These are phyloP conservation scores for Hymenoscyphus scutula DNA, from an alignment of 2,329 filamentous ascomycete species.

Conservation along the genomic window DNA sequence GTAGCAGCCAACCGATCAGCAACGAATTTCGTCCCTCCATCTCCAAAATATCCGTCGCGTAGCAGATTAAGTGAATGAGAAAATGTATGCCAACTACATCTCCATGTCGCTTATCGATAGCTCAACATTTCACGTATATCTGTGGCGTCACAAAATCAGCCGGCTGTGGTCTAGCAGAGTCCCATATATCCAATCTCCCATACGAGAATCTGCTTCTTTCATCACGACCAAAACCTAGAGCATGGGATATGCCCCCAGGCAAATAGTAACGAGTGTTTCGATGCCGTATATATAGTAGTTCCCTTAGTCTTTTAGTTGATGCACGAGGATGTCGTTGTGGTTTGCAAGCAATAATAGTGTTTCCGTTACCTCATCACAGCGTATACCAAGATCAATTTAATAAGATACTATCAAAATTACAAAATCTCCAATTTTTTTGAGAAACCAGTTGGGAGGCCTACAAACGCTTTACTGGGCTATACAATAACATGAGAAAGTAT, in stretches of 20 bases:
- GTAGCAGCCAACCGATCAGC: neutral
- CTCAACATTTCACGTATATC: constrained; percentile 5
- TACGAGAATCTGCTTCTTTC: neutral
- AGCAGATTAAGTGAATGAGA: neutral
- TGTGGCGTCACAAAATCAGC: neutral
- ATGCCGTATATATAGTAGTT: neutral
- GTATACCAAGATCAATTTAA: too few species aligned
- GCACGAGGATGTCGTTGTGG: neutral
- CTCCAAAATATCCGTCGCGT: neutral
- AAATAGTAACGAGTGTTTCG: neutral
- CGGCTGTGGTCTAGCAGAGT: neutral
- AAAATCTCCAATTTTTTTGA: too few species aligned
- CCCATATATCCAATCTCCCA: neutral
- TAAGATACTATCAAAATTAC: too few species aligned
- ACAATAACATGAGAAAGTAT: too few species aligned
- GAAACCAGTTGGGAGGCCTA: too few species aligned
- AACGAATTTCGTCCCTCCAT: neutral
- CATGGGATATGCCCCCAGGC: neutral
- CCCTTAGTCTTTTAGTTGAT: neutral
- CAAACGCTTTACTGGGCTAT: too few species aligned
- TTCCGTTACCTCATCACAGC: constrained; percentile 3
- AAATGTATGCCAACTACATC: constrained; percentile 1
- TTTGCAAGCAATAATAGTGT: neutral
- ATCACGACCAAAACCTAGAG: neutral
- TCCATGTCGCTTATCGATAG: neutral